Percentiles rank a stretch among this genome's conserved stretches.
Conservation (phyloP, 2,329 filamentous ascomycete genomes). For the Diaporthe sp. region DNA sequence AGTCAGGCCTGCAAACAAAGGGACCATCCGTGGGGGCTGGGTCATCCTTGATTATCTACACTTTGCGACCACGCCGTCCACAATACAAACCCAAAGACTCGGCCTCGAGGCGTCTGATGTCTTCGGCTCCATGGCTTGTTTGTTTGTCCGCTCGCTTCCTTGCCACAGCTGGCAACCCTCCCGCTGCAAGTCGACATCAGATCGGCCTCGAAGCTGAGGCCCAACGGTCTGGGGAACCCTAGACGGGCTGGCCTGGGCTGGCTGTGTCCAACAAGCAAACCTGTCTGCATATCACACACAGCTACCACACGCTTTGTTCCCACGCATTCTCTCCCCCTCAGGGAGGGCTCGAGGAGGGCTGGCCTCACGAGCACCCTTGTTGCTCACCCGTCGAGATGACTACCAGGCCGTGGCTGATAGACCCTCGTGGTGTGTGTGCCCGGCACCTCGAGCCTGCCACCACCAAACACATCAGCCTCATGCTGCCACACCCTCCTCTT, state of each 20-base stretch:
- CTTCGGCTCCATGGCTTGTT: background rate
- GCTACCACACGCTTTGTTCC: conserved; percentile 27
- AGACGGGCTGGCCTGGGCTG: background rate
- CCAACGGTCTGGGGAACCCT: conserved; percentile 15
- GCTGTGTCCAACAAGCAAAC: conserved; percentile 1
- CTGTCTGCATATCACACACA: conserved; percentile 11
- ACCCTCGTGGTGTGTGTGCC: conserved; percentile 38
- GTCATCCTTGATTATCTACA: conserved; percentile 29
- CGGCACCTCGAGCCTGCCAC: conserved; percentile 28
- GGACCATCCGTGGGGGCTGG: background rate
- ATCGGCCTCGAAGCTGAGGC: conserved; percentile 18
- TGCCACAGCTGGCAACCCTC: conserved; percentile 8
- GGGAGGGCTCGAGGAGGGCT: background rate
- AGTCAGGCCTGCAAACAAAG: conserved; percentile 26
- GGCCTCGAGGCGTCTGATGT: conserved; percentile 3
- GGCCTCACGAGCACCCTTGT: conserved; percentile 2
- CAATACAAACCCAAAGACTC: background rate
- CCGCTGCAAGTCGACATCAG: background rate
- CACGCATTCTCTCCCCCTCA: background rate
- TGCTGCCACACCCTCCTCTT: conserved; percentile 30
- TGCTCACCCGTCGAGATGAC: conserved; percentile 37
- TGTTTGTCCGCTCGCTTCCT: background rate
- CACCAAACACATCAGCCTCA: conserved; percentile 36
- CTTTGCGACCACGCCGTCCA: conserved; percentile 3
- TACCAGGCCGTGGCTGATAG: conserved; percentile 34